Base-by-base conservation (phyloP, 2,329 filamentous ascomycete genomes). In the Paracorniculantispora psalliotae region DNA sequence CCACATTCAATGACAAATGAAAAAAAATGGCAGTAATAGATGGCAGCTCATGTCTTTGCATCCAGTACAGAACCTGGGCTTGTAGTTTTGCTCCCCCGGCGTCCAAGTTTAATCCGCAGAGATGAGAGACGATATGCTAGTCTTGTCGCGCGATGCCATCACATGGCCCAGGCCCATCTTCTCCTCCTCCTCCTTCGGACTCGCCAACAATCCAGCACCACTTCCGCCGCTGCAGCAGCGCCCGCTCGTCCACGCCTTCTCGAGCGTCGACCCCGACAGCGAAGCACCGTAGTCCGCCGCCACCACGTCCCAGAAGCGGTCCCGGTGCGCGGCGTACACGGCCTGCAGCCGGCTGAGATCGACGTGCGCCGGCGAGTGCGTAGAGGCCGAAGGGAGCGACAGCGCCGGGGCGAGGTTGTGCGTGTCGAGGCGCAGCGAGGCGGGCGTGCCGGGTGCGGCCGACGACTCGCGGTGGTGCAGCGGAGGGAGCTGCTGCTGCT, bases 281-380 rank as follows among this genome's bases (percentile, higher is more conserved):
- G 84, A 82, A 15, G 76, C 72, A 56, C 88, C 88, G 67, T 92
- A 92, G 66, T 91, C 88, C 26, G 82, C 77, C 30, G 89, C 88
- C 37, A 93, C 81, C 50, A 82, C 79, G 35, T 82, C 78, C 89
- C 90, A 93, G 75, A 93, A 92, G 9, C 83, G 81, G 53, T 81
- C 78, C 46, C 88, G 84, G 72, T 91, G 88, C 8, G 82, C 77
- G 55, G 85, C 81, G 72, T 92, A 92, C 64, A 92, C 83, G 61
- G 82, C 79, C 50, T 85, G 82, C 25, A 93, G 84, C 50, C 88
- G 86, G 28, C 81, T 76, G 67, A 86, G 79, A 70, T 90, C 85
- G 63, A 88, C 79, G 62, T 79, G 77, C 61, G 77, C 69, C 48
- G 73, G 66, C 15, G 67, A 68, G 62, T 72, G 72, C 61, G 71